Base-by-base conservation (phyloP, 106 monocot species). In the Narthecium ossifragum region DNA sequence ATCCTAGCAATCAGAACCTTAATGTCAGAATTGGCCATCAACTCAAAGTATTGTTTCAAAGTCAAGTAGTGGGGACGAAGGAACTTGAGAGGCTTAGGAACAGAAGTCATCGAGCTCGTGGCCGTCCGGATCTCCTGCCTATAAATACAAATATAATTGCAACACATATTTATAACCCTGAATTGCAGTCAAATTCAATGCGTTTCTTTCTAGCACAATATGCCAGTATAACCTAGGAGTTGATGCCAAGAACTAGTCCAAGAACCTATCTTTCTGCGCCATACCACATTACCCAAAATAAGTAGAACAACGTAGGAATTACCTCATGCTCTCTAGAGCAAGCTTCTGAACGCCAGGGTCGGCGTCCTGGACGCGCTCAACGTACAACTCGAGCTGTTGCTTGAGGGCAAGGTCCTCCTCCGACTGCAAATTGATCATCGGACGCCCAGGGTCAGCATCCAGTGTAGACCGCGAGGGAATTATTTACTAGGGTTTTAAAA, bases 261-360 rank as follows among this genome's bases (percentile, higher is more conserved):
- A n/a, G n/a, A n/a, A n/a, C n/a, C n/a, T n/a, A n/a, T n/a, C n/a
- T n/a, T n/a, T n/a, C n/a, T n/a, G n/a, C n/a, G n/a, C n/a, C n/a
- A n/a, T 24, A 20, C 2, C 26, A 6, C 30, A 46, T 26, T 29
- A 32, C 3, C 52, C 15, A 24, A 20, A n/a, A 58, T 29, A 57
- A 45, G 17, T 38, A 22, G 21, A 43, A 4, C 11, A 43, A 17
- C 43, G 43, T 17, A 43, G 18, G 12, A 4, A 13, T 48, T 39
- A 96, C 96, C 96, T 84, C 96, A 98, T 91, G 69, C 90, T 98
- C 65, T 98, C 96, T 0, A 98, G 74, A 11, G 96, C 96, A 6
- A 91, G 72, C 67, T 84, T 98, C 81, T 98, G 96, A 18, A 98
- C 76, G 8, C 87, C 96, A 20, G 86, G 81, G 61, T 98, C 84